phyloP scores from a whole-genome alignment of 345 rosid species.

The Citrus mangshanensis region DNA sequence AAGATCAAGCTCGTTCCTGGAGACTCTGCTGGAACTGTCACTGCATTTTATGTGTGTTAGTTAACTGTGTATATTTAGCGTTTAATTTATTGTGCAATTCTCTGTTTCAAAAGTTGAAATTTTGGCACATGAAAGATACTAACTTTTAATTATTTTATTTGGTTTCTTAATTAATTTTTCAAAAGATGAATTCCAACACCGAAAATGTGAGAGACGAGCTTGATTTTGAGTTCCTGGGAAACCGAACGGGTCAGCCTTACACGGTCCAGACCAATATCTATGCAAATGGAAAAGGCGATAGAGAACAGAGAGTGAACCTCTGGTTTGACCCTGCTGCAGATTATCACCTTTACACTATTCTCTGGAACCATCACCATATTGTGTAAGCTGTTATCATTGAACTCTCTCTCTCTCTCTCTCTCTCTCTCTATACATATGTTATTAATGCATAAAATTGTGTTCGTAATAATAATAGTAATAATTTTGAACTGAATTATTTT shows the following conservation, averaged over 20 bases:
- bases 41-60: slow-evolving; percentile 78
- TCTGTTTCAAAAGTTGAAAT: neutral
- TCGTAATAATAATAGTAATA: neutral
- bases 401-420: neutral
- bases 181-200: slow-evolving; percentile 83
- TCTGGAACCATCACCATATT: slow-evolving; percentile 74
- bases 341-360: slow-evolving; percentile 64
- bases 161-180: neutral
- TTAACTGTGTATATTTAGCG: neutral
- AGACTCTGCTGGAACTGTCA: slow-evolving; percentile 98
- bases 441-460: no score
- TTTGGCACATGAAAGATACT: neutral
- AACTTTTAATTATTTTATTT: neutral
- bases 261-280: slow-evolving; percentile 89
- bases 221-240: slow-evolving; percentile 93
- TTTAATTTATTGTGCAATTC: neutral
- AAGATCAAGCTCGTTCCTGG: slow-evolving; percentile 90
- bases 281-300: slow-evolving; percentile 90
- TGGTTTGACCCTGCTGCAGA: slow-evolving; percentile 91
- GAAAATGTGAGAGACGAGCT: slow-evolving; percentile 64
- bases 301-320: slow-evolving; percentile 84
- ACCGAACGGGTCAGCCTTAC: slow-evolving; percentile 81
- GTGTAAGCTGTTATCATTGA: slow-evolving; percentile 46
- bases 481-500: neutral
- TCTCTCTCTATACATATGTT: no score